Evolutionary conservation across 352 stramenopile species (phyloP).

Genomic region (Pythium rishiriense): DNA sequence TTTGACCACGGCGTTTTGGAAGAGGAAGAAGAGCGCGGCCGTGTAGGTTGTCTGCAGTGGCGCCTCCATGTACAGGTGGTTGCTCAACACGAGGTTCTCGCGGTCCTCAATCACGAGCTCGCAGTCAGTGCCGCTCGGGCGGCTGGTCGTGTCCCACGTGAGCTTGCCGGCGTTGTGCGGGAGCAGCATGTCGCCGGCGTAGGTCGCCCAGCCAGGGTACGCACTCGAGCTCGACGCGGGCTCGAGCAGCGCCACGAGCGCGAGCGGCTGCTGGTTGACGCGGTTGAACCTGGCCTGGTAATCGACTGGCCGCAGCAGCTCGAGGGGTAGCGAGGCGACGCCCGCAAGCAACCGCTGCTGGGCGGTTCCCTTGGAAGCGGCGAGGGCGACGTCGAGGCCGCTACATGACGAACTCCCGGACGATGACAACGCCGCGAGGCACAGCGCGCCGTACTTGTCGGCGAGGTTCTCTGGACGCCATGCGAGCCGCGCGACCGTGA

Average conservation of each 20-base stretch:
- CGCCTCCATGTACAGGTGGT: slow-evolving; percentile 20
- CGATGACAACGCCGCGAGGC: neutral
- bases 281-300: neutral
- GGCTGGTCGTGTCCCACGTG: neutral
- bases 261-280: neutral
- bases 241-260: neutral
- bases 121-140: neutral
- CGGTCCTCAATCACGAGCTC: neutral
- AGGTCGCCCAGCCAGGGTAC: neutral
- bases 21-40: slow-evolving; percentile 13
- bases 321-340: neutral
- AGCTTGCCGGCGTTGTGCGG: neutral
- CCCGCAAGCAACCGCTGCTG: neutral
- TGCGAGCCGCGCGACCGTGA: slow-evolving; percentile 4
- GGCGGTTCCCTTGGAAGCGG: neutral
- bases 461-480: neutral
- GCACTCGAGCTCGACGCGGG: neutral
- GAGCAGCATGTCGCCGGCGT: slow-evolving; percentile 6
- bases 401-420: neutral
- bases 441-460: slow-evolving; percentile 2
- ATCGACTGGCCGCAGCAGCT: neutral
- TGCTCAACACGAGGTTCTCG: slow-evolving; percentile 13
- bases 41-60: slow-evolving; percentile 9
- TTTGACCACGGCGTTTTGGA: slow-evolving; percentile 9
- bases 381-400: neutral